Base-by-base conservation (phyloP, 73 alveolate genomes). In the Tetrahymena malaccensis region DNA sequence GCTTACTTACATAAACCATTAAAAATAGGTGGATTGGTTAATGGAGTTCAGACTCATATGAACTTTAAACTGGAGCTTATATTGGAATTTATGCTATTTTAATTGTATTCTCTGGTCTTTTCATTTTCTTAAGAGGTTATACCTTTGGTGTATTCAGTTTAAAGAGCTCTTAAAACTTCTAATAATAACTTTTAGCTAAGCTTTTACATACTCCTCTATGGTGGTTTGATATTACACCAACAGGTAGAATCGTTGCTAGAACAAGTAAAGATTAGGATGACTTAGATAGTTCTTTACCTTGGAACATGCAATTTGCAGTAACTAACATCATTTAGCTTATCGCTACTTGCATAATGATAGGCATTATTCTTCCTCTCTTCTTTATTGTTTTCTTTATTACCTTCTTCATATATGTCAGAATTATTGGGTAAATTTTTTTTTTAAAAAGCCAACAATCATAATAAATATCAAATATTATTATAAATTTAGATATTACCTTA, bases 201-300 rank as follows among this genome's bases (percentile, higher is more conserved):
- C 94, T 99, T 50, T 56, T 99, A 31, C 96, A 96, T 33, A 99
- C 99, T 33, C 99, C 99, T n/a, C 96, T 98, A n/a, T 97, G 98
- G 44, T 85, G 57, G 94, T 99, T 96, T 97, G 99, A 99, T 95
- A 96, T 96, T 27, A 98, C 98, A 35, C 99, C 99, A 19, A 96
- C 98, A 7, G 99, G 99, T 16, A 96, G 97, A 94, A 98, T 99
- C 17, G 84, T 98, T 94, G 98, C 98, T 96, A 97, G 98, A 94
- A 97, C 98, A 57, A 96, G 99, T 10, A 97, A 97, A 85, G 99
- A 98, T 95, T 93, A 95, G 70, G 96, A 93, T 31, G 93, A 57
- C 43, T 85, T 96, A 83, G 98, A 96, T 94, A 31, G 84, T 15
- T 55, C 56, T n/a, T 35, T 94, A 4, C 89, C 58, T 38, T 43